A percentile compares a stretch with the other conserved stretches of the same genome.
Evolutionary conservation across 176 grass and related monocot genomes (phyloP).

Genomic region (Carex cristatella): DNA sequence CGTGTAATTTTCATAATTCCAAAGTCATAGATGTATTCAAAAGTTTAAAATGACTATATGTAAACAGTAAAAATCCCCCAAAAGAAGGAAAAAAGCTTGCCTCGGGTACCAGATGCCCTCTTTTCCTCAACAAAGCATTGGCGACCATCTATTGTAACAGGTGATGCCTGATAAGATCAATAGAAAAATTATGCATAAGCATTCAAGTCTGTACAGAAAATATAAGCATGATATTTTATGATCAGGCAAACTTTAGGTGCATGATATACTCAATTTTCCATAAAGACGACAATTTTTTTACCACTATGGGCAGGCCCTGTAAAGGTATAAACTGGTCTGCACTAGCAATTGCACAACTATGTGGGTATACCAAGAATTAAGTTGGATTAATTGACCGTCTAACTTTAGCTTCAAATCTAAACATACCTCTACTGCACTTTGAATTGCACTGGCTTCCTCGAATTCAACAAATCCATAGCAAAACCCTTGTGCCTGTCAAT

Average conservation of each 20-base stretch:
- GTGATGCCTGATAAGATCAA: slow-evolving; percentile 58
- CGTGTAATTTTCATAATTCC: not conserved
- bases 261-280: not conserved
- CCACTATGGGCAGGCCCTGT: not conserved
- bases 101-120: slow-evolving; percentile 63
- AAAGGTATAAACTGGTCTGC: not conserved
- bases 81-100: slow-evolving; percentile 27
- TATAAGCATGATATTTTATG: not conserved
- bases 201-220: not conserved
- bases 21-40: not conserved
- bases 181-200: not conserved
- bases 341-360: not conserved
- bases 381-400: not conserved
- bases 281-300: not conserved
- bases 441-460: slow-evolving; percentile 68
- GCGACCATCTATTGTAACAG: slow-evolving; percentile 60
- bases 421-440: slow-evolving; percentile 75
- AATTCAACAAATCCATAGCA: slow-evolving; percentile 97
- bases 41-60: not conserved
- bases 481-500: slow-evolving; percentile 76
- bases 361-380: not conserved
- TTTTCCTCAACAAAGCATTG: slow-evolving; percentile 79
- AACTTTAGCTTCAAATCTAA: not conserved
- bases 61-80: not conserved
- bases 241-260: not conserved